Percentiles rank a stretch among this genome's conserved stretches.
Evolutionary conservation across 192 early-diverging fungal species (phyloP).

Genomic region (Umbelopsis isabellina): DNA sequence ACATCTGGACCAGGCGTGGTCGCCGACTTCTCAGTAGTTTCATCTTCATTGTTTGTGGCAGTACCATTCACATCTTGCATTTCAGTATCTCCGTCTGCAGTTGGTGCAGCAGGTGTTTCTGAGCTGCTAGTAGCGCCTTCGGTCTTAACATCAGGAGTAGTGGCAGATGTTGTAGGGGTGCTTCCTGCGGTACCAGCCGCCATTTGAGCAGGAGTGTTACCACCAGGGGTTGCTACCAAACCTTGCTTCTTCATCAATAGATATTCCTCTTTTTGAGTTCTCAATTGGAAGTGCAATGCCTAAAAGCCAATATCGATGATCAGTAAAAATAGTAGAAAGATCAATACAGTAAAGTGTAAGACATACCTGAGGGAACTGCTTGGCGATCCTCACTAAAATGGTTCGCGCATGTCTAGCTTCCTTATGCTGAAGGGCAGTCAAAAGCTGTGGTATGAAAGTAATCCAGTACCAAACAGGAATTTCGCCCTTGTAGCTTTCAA

Average conservation of each 20-base stretch:
- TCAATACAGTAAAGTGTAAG: not conserved
- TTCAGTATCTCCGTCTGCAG: slow-evolving; percentile 10
- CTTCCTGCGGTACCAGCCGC: slow-evolving; percentile 18
- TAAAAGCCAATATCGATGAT: slow-evolving; percentile 39
- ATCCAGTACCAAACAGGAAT: slow-evolving; percentile 98
- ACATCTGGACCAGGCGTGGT: not conserved
- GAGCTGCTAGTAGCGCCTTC: slow-evolving; percentile 28
- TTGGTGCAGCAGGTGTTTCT: slow-evolving; percentile 18
- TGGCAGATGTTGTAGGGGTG: slow-evolving; percentile 28
- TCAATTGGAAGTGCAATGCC: slow-evolving; percentile 92
- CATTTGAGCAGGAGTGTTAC: slow-evolving; percentile 9
- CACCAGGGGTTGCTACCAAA: slow-evolving; percentile 25
- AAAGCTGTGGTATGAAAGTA: slow-evolving; percentile 95
- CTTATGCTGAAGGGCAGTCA: slow-evolving; percentile 75
- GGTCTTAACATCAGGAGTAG: slow-evolving; percentile 25
- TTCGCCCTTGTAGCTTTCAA: slow-evolving; percentile 90
- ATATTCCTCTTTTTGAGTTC: slow-evolving; percentile 92
- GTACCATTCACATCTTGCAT: slow-evolving; percentile 10
- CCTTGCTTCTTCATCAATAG: slow-evolving; percentile 62
- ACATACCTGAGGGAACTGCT: slow-evolving; percentile 84
- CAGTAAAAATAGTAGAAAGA: slow-evolving; percentile 3
- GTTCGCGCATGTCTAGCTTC: slow-evolving; percentile 82
- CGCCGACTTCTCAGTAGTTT: not conserved
- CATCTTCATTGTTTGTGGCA: slow-evolving; percentile 1
- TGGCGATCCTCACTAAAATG: slow-evolving; percentile 93